Percentiles rank a stretch among this genome's conserved stretches.
phyloP scores from a whole-genome alignment of 305 asterid species.

The Fraxinus albicans region DNA sequence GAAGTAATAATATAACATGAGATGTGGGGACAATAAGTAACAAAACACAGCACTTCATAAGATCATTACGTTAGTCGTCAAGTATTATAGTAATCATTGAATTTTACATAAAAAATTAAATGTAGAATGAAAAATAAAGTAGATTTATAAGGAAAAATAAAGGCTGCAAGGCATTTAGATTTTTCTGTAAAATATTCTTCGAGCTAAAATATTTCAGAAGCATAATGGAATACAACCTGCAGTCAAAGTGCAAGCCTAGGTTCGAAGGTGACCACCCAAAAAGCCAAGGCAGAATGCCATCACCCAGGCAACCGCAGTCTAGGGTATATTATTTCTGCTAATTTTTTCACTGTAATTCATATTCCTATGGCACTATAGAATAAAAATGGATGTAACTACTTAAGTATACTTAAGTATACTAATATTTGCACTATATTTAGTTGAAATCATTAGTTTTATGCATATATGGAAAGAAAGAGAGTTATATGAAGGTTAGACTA shows the following conservation, averaged over 20 bases:
- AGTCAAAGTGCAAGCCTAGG: neutral
- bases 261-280: neutral
- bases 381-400: neutral
- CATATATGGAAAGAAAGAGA: neutral
- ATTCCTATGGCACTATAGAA: neutral
- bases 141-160: neutral
- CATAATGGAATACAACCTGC: neutral
- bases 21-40: slow-evolving; percentile 9
- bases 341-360: neutral
- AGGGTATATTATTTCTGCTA: neutral
- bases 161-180: neutral
- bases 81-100: neutral
- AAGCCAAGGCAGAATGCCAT: neutral
- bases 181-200: slow-evolving; percentile 5
- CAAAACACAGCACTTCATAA: slow-evolving; percentile 8
- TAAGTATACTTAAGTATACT: neutral
- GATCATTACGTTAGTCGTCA: neutral
- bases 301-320: neutral
- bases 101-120: neutral
- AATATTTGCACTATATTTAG: neutral
- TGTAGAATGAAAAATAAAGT: neutral
- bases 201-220: neutral
- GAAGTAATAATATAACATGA: slow-evolving; percentile 15
- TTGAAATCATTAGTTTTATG: neutral
- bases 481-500: neutral